Evolutionary conservation across 2,329 filamentous ascomycete genomes (phyloP).

Genomic region (Nannizzia gypsea): DNA sequence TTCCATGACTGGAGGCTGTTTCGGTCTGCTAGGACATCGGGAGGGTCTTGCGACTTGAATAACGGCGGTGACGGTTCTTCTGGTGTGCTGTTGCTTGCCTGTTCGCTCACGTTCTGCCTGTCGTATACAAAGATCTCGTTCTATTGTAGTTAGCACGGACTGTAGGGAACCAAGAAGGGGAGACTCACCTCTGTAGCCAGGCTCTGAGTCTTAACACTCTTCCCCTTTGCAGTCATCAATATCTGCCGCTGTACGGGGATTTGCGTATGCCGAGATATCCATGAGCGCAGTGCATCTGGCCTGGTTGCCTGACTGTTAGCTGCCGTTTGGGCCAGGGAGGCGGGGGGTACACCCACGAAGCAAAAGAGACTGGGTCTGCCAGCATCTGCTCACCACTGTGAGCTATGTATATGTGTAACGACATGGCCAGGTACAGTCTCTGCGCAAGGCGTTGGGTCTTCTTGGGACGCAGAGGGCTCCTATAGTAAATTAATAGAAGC

Average conservation of each 20-base stretch:
- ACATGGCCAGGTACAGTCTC: conserved; percentile 48
- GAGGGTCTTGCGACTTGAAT: conserved; percentile 50
- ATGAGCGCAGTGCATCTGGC: conserved; percentile 72
- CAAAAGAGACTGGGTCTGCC: conserved; percentile 63
- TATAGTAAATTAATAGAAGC: background rate
- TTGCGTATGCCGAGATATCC: conserved; percentile 62
- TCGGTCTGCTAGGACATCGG: conserved; percentile 71
- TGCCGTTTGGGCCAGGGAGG: background rate
- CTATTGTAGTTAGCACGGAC: conserved; percentile 33
- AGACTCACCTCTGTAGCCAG: conserved; percentile 61
- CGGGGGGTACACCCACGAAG: conserved; percentile 47
- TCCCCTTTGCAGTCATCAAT: conserved; percentile 71
- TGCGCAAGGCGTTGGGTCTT: background rate
- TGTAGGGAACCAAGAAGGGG: conserved; percentile 3
- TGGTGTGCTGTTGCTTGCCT: conserved; percentile 35
- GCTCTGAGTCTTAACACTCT: conserved; percentile 68
- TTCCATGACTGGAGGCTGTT: conserved; percentile 81
- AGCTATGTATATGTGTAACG: conserved; percentile 80
- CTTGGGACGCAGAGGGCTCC: background rate
- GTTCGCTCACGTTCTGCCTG: conserved; percentile 52
- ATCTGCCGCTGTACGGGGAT: conserved; percentile 73
- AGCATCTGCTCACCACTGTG: conserved; percentile 80
- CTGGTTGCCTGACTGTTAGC: conserved; percentile 32
- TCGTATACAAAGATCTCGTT: conserved; percentile 90
- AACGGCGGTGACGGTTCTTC: conserved; percentile 43